Percentiles rank a stretch among this genome's conserved stretches.
Evolutionary conservation across 352 stramenopile genomes (phyloP).

Genomic region (Phytophthora hybrid): DNA sequence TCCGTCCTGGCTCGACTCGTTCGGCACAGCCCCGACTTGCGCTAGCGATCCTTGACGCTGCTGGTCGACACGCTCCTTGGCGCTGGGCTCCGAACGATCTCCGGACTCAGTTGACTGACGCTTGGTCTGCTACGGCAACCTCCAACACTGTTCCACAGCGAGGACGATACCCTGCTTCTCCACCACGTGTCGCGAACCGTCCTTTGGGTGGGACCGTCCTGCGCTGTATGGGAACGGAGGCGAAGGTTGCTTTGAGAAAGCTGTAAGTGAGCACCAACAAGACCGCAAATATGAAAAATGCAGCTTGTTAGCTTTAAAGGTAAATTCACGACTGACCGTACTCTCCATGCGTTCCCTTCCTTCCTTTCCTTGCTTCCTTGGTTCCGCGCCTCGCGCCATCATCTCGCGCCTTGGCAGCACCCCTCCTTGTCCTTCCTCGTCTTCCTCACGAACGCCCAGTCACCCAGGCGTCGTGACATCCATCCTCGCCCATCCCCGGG

Average conservation of each 20-base stretch:
- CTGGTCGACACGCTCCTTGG: conserved; percentile 2
- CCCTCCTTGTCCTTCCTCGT: too few relatives aligned
- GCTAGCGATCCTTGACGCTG: not conserved
- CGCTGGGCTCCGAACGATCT: not conserved
- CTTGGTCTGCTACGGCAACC: not conserved
- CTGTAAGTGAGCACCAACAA: not conserved
- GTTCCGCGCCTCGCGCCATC: too few relatives aligned
- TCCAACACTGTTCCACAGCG: not conserved
- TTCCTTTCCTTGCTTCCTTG: too few relatives aligned
- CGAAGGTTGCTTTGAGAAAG: not conserved
- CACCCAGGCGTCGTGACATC: too few relatives aligned
- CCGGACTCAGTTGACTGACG: not conserved
- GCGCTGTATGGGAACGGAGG: not conserved
- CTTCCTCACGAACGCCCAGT: too few relatives aligned
- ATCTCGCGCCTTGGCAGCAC: too few relatives aligned
- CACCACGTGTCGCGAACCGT: conserved; percentile 5
- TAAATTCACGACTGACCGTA: not conserved
- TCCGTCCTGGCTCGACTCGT: not conserved
- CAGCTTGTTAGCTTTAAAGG: not conserved
- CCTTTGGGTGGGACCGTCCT: not conserved
- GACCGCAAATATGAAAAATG: not conserved
- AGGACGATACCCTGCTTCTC: not conserved
- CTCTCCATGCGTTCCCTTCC: not conserved
- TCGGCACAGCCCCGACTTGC: not conserved
- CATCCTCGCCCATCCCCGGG: too few relatives aligned